Evolutionary conservation across 2,329 filamentous ascomycete genomes (phyloP).

Genomic region (Mycocentrospora acerina): DNA sequence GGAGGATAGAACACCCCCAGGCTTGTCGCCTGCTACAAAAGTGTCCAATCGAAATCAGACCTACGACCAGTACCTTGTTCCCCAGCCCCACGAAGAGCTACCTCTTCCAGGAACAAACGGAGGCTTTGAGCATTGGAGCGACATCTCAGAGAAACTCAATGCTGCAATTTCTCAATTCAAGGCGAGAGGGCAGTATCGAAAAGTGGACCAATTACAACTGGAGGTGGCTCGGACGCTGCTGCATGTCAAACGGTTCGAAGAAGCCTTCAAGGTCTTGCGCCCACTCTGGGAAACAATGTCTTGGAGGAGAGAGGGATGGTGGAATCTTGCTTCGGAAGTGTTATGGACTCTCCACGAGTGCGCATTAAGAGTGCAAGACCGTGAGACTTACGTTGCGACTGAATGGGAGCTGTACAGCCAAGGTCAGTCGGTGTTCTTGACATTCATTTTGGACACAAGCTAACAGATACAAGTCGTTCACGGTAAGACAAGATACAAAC

Average conservation of each 20-base stretch:
- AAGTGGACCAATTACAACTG: constrained; percentile 56
- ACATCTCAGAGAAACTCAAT: constrained; percentile 53
- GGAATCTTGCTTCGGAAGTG: constrained; percentile 56
- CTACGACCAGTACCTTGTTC: constrained; percentile 64
- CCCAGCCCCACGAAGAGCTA: constrained; percentile 59
- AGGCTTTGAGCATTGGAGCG: constrained; percentile 54
- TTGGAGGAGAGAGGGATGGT: constrained; percentile 65
- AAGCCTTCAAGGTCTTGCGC: constrained; percentile 54
- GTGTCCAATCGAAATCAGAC: constrained; percentile 54
- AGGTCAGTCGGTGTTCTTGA: constrained; percentile 17
- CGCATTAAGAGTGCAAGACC: constrained; percentile 48
- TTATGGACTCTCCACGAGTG: constrained; percentile 57
- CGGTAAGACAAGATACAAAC: constrained; percentile 36
- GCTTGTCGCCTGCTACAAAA: constrained; percentile 57
- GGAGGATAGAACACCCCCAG: constrained; percentile 59
- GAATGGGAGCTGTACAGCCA: constrained; percentile 58
- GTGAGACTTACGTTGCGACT: constrained; percentile 53
- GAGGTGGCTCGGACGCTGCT: constrained; percentile 59
- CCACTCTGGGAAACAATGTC: constrained; percentile 57
- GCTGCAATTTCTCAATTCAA: constrained; percentile 54
- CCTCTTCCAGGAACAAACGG: constrained; percentile 44
- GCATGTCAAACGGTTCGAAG: constrained; percentile 50
- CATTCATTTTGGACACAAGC: not conserved
- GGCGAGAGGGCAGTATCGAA: constrained; percentile 54
- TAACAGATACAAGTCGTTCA: constrained; percentile 30